phyloP scores from a whole-genome alignment of 768 basidiomycete genomes.

The Podaxis carcinomalis region DNA sequence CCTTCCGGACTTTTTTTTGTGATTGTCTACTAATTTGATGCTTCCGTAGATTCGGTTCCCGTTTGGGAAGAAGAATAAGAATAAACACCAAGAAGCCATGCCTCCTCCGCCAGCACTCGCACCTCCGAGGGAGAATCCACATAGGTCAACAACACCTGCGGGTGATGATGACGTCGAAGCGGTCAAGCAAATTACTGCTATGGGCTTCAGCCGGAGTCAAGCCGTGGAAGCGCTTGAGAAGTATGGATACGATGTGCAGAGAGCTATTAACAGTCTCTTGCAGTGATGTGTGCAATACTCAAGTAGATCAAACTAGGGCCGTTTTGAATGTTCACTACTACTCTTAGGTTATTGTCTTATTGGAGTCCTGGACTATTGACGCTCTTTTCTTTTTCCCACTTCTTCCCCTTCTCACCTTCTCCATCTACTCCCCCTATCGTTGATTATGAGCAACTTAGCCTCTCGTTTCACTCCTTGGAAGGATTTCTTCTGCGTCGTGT shows the following conservation, averaged over 20 bases:
- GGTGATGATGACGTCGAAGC: constrained; percentile 70
- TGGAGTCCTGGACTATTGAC: background rate
- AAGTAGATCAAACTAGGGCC: background rate
- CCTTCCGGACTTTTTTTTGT: background rate
- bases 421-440: background rate
- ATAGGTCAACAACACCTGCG: constrained; percentile 42
- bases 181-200: constrained; percentile 75
- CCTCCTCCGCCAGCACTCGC: constrained; percentile 36
- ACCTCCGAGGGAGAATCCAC: constrained; percentile 42
- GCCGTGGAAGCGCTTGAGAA: constrained; percentile 83
- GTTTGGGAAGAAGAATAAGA: constrained; percentile 73
- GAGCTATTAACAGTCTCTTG: constrained; percentile 73
- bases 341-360: background rate
- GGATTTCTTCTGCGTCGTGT: background rate
- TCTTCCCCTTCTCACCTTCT: background rate
- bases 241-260: constrained; percentile 75
- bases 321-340: background rate
- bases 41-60: constrained; percentile 64
- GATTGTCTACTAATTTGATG: background rate
- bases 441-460: background rate
- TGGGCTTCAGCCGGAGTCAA: constrained; percentile 87
- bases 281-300: constrained; percentile 19
- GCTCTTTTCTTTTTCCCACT: background rate
- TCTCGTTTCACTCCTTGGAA: background rate
- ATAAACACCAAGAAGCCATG: constrained; percentile 42